Percentiles rank a stretch among this genome's conserved stretches.
These are phyloP conservation scores for Microascus cirrosus DNA, from an alignment of 2,329 filamentous ascomycete species.

Conservation along the genomic window DNA sequence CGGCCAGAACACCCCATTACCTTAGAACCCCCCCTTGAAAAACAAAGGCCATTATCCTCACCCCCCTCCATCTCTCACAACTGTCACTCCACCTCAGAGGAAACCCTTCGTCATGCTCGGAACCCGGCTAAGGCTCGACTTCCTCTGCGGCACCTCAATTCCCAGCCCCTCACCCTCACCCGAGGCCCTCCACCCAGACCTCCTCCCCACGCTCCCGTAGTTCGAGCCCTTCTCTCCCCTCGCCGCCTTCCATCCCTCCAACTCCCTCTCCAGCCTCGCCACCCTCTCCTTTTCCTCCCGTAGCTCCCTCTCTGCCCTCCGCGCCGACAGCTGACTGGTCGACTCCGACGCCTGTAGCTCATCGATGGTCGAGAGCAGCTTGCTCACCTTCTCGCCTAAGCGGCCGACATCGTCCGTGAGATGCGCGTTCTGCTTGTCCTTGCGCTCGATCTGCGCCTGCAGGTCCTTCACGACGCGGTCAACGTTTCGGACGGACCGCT, in stretches of 20 bases:
- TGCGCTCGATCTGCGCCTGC: conserved; percentile 82
- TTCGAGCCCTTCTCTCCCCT: conserved; percentile 47
- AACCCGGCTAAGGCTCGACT: conserved; percentile 51
- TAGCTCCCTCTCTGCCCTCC: conserved; percentile 81
- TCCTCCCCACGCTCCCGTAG: conserved; percentile 16
- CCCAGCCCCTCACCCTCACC: conserved; percentile 19
- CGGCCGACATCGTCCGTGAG: conserved; percentile 75
- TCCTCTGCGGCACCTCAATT: conserved; percentile 50
- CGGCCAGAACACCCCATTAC: not conserved
- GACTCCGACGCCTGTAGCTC: conserved; percentile 86
- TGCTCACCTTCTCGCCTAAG: conserved; percentile 82
- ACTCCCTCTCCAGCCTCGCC: conserved; percentile 72
- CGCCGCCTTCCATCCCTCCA: conserved; percentile 74
- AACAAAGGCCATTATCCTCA: not conserved
- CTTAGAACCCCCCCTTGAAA: not conserved
- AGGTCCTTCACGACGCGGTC: conserved; percentile 92
- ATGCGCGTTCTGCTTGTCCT: conserved; percentile 76
- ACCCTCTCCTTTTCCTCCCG: conserved; percentile 79
- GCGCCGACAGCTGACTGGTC: conserved; percentile 65
- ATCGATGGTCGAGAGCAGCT: conserved; percentile 82
- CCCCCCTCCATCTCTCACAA: not conserved
- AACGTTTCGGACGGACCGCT: conserved; percentile 80
- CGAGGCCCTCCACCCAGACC: conserved; percentile 18
- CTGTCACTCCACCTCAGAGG: conserved; percentile 32
- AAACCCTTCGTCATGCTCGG: conserved; percentile 72